A percentile compares a stretch with the other conserved stretches of the same genome.
These are phyloP conservation scores for Phaeotremella fagi DNA, from an alignment of 768 basidiomycete genomes.

Conservation along the genomic window DNA sequence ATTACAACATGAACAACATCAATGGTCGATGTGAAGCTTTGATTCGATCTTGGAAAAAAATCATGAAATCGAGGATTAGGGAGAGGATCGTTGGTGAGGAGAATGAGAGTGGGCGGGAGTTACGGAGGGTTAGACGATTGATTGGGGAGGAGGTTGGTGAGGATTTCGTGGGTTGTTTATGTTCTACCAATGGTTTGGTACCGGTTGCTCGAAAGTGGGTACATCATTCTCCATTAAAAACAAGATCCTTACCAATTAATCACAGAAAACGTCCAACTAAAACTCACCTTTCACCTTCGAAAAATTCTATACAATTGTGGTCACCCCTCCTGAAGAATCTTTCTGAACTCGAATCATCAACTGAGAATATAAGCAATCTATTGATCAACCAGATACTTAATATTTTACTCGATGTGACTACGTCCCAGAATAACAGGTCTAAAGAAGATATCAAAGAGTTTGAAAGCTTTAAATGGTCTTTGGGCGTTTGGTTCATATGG, in stretches of 20 bases:
- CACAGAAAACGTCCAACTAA: slow-evolving; percentile 31
- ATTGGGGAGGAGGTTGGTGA: slow-evolving; percentile 65
- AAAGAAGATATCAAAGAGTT: not conserved
- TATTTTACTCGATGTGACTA: not conserved
- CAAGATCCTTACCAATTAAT: not conserved
- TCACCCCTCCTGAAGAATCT: slow-evolving; percentile 29
- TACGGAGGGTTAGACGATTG: slow-evolving; percentile 43
- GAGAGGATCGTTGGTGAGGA: slow-evolving; percentile 42
- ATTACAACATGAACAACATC: too few species aligned
- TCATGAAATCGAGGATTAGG: slow-evolving; percentile 59
- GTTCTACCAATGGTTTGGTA: slow-evolving; percentile 69
- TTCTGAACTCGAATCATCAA: slow-evolving; percentile 6
- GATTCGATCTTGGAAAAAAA: slow-evolving; percentile 37
- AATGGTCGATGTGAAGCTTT: slow-evolving; percentile 66
- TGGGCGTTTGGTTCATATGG: slow-evolving; percentile 9
- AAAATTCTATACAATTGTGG: slow-evolving; percentile 37
- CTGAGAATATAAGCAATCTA: too few species aligned
- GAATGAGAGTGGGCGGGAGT: slow-evolving; percentile 47
- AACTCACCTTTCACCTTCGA: slow-evolving; percentile 12
- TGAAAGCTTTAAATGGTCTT: slow-evolving; percentile 9
- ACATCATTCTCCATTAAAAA: not conserved
- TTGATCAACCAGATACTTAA: slow-evolving; percentile 2
- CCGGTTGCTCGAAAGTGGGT: slow-evolving; percentile 77
- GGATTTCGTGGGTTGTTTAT: slow-evolving; percentile 60
- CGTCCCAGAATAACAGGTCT: not conserved